Conservation (phyloP, 306 rosid species). For the Cucumis cinereus region DNA sequence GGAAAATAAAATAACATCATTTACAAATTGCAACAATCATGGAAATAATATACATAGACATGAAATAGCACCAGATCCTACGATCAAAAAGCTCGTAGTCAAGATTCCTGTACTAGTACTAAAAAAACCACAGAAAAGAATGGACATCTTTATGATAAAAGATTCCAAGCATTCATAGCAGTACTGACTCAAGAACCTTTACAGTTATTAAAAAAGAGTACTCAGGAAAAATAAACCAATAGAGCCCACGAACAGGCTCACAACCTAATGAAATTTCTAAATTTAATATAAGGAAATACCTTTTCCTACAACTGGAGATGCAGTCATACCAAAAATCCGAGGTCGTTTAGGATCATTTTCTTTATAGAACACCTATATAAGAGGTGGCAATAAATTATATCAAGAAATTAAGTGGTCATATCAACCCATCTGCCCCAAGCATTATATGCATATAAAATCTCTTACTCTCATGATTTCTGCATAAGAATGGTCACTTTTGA, state of each 20-base stretch:
- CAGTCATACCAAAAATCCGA: slow-evolving; percentile 97
- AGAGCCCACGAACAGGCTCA: not conserved
- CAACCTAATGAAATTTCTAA: not conserved
- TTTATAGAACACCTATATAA: slow-evolving; percentile 45
- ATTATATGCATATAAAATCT: slow-evolving; percentile 13
- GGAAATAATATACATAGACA: not conserved
- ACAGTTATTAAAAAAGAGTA: not conserved
- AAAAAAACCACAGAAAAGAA: not conserved
- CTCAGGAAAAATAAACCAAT: not conserved
- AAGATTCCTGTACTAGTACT: not conserved
- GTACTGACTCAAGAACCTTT: not conserved
- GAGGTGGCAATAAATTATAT: slow-evolving; percentile 11
- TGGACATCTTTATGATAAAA: not conserved
- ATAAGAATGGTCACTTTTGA: slow-evolving; percentile 73
- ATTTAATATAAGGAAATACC: slow-evolving; percentile 22
- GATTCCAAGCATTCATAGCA: not conserved
- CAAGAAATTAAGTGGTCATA: not conserved
- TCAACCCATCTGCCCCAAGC: slow-evolving; percentile 3
- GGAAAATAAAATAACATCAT: not conserved
- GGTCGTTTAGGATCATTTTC: slow-evolving; percentile 36
- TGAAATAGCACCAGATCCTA: not conserved
- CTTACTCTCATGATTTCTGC: slow-evolving; percentile 81
- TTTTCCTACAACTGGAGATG: slow-evolving; percentile 95
- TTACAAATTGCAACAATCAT: not conserved
- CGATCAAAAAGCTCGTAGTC: not conserved